These are phyloP conservation scores for Penicillium concentricum DNA, from an alignment of 2,329 filamentous ascomycete genomes.

Conservation along the genomic window DNA sequence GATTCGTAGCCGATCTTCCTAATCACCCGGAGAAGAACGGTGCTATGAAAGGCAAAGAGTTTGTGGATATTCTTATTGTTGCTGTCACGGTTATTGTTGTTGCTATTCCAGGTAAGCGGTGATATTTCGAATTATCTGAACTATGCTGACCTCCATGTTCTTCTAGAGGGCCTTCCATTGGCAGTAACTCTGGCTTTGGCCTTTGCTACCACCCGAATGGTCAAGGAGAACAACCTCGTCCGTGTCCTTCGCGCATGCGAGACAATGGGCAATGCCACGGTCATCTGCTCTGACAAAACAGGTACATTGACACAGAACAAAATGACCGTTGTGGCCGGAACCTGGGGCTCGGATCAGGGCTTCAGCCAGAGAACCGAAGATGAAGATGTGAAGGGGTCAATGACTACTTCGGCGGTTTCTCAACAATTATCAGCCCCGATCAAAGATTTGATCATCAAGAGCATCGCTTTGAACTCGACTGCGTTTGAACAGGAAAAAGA, in stretches of 20 bases:
- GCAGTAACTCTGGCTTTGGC: slow-evolving; percentile 76
- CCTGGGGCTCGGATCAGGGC: slow-evolving; percentile 59
- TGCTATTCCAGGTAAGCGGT: slow-evolving; percentile 59
- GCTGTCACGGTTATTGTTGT: slow-evolving; percentile 79
- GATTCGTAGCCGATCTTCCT: slow-evolving; percentile 71
- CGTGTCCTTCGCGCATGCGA: slow-evolving; percentile 75
- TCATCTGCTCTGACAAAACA: slow-evolving; percentile 79
- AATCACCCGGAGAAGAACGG: slow-evolving; percentile 52
- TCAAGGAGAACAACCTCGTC: slow-evolving; percentile 74
- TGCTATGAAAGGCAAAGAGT: slow-evolving; percentile 74
- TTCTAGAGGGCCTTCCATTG: slow-evolving; percentile 66
- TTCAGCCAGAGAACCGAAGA: slow-evolving; percentile 48
- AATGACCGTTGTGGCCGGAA: slow-evolving; percentile 74
- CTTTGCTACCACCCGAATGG: slow-evolving; percentile 74
- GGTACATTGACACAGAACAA: slow-evolving; percentile 73
- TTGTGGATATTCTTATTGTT: slow-evolving; percentile 73
- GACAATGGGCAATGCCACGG: slow-evolving; percentile 77
- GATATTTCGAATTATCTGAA: not conserved
- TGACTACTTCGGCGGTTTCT: slow-evolving; percentile 29
- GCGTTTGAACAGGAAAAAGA: slow-evolving; percentile 75
- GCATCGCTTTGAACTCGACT: slow-evolving; percentile 58
- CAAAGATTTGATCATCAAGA: slow-evolving; percentile 41
- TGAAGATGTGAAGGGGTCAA: slow-evolving; percentile 14
- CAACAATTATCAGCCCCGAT: slow-evolving; percentile 33
- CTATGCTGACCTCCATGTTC: slow-evolving; percentile 36